These are phyloP conservation scores for Volvox reticuliferus DNA, from an alignment of 139 green algal genomes.

Conservation along the genomic window DNA sequence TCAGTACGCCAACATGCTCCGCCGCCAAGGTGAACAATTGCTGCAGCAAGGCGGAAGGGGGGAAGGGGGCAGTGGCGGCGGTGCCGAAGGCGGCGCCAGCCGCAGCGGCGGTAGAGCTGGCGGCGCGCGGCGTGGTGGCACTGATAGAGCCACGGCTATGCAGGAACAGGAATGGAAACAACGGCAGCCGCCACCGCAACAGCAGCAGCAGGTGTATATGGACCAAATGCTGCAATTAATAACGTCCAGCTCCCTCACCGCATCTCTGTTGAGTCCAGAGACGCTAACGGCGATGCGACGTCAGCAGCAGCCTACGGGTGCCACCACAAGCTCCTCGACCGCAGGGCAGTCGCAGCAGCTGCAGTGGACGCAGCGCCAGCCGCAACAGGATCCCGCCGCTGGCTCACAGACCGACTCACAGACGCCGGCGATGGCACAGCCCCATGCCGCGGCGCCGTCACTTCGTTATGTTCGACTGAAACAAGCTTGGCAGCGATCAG, in stretches of 20 bases:
- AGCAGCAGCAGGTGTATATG: neutral
- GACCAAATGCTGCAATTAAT: neutral
- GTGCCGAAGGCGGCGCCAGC: neutral
- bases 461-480: neutral
- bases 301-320: neutral
- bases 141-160: neutral
- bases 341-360: neutral
- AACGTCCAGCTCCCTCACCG: neutral
- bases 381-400: neutral
- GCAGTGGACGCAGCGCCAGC: neutral
- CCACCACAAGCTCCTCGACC: neutral
- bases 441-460: neutral
- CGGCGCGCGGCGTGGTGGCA: neutral
- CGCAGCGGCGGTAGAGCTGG: too few species aligned
- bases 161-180: neutral
- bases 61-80: neutral
- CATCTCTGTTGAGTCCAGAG: constrained; percentile 12
- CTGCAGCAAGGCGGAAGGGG: neutral
- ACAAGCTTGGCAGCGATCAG: neutral
- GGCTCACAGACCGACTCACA: neutral
- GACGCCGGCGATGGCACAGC: neutral
- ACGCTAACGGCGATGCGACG: neutral
- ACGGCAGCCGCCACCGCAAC: neutral
- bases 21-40: neutral
- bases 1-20: neutral